These are phyloP conservation scores for Aspergillus clavatus DNA, from an alignment of 2,329 filamentous ascomycete genomes.

Conservation along the genomic window DNA sequence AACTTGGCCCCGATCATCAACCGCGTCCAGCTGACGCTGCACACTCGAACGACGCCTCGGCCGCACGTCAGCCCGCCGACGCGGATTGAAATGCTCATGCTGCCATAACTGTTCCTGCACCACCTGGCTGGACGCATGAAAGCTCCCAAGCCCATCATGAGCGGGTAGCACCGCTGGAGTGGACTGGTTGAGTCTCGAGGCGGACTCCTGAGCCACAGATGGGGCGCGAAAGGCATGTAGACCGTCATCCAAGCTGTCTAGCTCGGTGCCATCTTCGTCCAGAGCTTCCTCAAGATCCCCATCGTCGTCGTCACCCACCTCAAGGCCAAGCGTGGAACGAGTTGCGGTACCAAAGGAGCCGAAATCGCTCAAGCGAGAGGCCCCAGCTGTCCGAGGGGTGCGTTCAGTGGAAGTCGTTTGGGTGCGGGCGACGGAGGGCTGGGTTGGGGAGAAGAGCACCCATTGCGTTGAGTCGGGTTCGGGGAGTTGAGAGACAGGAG, in stretches of 20 bases:
- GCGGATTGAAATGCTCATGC: conserved; percentile 79
- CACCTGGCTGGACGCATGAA: conserved; percentile 58
- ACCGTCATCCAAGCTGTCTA: conserved; percentile 91
- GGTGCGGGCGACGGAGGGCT: conserved; percentile 63
- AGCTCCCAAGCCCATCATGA: conserved; percentile 88
- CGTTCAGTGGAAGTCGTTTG: conserved; percentile 61
- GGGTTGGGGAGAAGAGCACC: conserved; percentile 84
- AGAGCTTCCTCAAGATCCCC: conserved; percentile 57
- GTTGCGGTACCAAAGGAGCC: conserved; percentile 69
- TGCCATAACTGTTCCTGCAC: conserved; percentile 83
- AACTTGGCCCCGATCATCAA: conserved; percentile 54
- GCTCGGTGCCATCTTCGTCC: conserved; percentile 61
- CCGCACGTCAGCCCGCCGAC: conserved; percentile 49
- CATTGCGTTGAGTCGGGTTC: conserved; percentile 82
- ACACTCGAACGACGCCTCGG: conserved; percentile 53
- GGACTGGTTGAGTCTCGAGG: conserved; percentile 49
- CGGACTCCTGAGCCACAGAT: conserved; percentile 39
- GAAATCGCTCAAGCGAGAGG: conserved; percentile 72
- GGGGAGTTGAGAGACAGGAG: conserved; percentile 33
- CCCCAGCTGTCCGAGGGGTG: conserved; percentile 62
- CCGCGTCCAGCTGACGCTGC: conserved; percentile 52
- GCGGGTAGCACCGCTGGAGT: conserved; percentile 72
- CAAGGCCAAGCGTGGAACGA: conserved; percentile 46
- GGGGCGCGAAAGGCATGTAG: conserved; percentile 78
- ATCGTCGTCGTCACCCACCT: conserved; percentile 34